Evolutionary conservation across 495 filamentous ascomycete genomes (phyloP), one percentile per base, ranked within the genome.

Genomic region (Talaromyces ruber): DNA sequence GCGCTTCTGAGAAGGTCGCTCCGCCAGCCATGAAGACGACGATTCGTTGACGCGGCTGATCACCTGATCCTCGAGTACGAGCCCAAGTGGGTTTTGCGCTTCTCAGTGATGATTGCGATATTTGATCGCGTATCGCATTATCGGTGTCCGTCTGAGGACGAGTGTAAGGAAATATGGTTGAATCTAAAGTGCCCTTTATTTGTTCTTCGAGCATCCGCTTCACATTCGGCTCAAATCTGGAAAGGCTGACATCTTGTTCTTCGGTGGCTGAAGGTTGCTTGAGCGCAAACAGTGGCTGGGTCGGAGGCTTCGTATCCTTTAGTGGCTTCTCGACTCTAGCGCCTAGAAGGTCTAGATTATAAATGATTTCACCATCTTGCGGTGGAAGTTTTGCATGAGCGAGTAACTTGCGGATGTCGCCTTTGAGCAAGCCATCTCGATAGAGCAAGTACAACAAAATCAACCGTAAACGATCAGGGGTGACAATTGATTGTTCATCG

Each of bases 1-100:
- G 85, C 6, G 89, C 78, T 75, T 98, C 94, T 1, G 89, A 88
- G 71, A 93, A 94, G 3, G 93, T 98, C 6, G 95, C 95, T 45
- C 94, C 94, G 37, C 95, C 94, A 21, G 94, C 93, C 85, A 98
- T 88, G 72, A 97, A 97, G 53, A 98, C 88, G 62, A 98, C 89
- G 52, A 98, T 84, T 47, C 94, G 87, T 73, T 98, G 94, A 52
- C 87, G 84, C 58, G 90, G 91, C 66, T 97, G 93, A 21, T 88
- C 83, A 9, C 84, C 83, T 16, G 87, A 81, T 26, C 86, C 80
- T 59, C 90, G 84, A 12, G 90, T 88, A 56, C 88, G 89, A 7
- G 94, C 94, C 94, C 94, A 98, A 9, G 92, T 94, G 6, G 94
- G 94, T 66, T 96, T 96, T 28, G 92, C 90, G 64, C 89, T 91